These are phyloP conservation scores for Acorus gramineus DNA, from an alignment of 106 monocot species.

Conservation along the genomic window DNA sequence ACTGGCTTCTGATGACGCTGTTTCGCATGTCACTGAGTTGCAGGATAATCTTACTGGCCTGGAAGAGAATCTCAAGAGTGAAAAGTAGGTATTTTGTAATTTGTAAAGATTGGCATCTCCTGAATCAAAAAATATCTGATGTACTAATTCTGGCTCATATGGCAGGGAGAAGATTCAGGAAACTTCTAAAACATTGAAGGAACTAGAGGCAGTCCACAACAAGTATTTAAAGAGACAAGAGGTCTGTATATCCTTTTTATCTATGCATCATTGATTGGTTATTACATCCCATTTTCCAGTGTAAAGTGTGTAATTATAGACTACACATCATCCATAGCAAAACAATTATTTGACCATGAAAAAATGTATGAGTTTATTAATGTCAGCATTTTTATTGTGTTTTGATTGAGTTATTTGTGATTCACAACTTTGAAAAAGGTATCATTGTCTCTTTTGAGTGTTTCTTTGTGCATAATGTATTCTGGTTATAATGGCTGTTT, in stretches of 20 bases:
- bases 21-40: conserved; percentile 36
- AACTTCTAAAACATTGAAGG: conserved; percentile 48
- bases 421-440: too few species aligned
- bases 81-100: conserved; percentile 35
- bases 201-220: conserved; percentile 57
- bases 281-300: too few species aligned
- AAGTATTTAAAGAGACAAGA: conserved; percentile 78
- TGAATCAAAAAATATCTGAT: neutral
- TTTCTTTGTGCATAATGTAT: too few species aligned
- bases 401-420: too few species aligned
- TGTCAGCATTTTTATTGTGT: too few species aligned
- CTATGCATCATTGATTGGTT: too few species aligned
- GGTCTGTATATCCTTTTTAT: conserved; percentile 19
- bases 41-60: conserved; percentile 41
- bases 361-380: too few species aligned
- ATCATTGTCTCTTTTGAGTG: too few species aligned
- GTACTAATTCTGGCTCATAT: neutral
- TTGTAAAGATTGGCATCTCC: neutral
- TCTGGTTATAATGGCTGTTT: too few species aligned
- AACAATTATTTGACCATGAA: too few species aligned
- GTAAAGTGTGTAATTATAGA: too few species aligned
- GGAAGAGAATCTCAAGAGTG: conserved; percentile 53
- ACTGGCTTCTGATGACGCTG: conserved; percentile 69
- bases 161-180: conserved; percentile 64
- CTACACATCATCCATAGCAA: too few species aligned